Evolutionary conservation across 176 grass and related monocot species (phyloP), one percentile per base, ranked within the genome.

Genomic region (Metroxylon sagu): DNA sequence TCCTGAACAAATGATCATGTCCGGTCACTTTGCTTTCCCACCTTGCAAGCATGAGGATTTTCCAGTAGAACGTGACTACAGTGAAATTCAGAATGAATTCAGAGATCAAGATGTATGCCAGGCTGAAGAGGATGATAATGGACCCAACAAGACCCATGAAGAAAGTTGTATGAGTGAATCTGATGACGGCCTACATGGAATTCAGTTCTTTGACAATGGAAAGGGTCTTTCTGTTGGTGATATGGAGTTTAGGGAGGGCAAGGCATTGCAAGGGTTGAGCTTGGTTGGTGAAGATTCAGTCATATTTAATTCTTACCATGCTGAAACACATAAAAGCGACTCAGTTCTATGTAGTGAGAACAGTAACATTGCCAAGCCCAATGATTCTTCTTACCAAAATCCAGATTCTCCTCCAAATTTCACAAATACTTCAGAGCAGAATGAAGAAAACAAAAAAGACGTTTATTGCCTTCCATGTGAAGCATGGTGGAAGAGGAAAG

Each of bases 21-120:
- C 91, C 61, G 74, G 83, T 12, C 91, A 95, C 25, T 95, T 90
- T 57, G 78, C 76, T 0, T 63, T 77, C n/a, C 67, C 83, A 3
- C 43, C 51, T 19, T 70, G 49, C 18, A 77, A 95, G 28, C 31
- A 75, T 16, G 74, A 84, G 62, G 67, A 10, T 53, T 70, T 79
- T 61, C 70, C 77, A 4, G 16, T 23, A 52, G 59, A 26, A 53
- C 10, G 70, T 16, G 76, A 80, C 19, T 18, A 26, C 73, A 83
- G 74, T 28, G 60, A 56, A 48, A 48, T n/a, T 0, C 61, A 62
- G 48, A 66, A 74, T 68, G 85, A 59, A 30, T 55, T 26, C 4
- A 19, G 29, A 19, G 56, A 31, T 19, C 64, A 74, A 39, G 69
- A 80, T 16, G 69, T 57, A 21, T 49, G 56, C 31, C 69, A 68